Conservation (phyloP, 345 rosid species). For the Citrus glauca region DNA sequence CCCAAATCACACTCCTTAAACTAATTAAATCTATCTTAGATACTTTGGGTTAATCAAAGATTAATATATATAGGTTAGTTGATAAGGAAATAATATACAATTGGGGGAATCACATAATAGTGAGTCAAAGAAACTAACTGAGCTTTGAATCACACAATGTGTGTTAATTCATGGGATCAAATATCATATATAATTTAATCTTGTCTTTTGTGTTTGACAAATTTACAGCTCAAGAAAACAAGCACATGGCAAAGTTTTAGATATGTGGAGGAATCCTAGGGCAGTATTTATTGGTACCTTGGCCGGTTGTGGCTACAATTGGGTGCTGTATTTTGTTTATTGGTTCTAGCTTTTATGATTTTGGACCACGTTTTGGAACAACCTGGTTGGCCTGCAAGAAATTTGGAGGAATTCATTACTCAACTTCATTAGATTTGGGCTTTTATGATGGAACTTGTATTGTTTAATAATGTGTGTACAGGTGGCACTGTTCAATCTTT, state of each 20-base stretch:
- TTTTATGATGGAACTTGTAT: not conserved
- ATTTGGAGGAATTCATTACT: not conserved
- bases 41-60: not conserved
- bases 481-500: no score
- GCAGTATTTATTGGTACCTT: not conserved
- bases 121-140: slow-evolving; percentile 4
- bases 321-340: not conserved
- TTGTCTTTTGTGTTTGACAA: not conserved
- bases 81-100: not conserved
- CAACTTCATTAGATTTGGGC: not conserved
- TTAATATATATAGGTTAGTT: not conserved
- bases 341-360: not conserved
- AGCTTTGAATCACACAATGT: not conserved
- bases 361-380: not conserved
- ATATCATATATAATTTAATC: not conserved
- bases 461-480: not conserved
- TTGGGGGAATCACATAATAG: not conserved
- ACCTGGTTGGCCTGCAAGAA: not conserved
- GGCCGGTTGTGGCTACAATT: not conserved
- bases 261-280: not conserved
- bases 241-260: slow-evolving; percentile 5
- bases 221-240: not conserved
- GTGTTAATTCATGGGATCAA: not conserved
- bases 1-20: not conserved
- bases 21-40: not conserved